phyloP scores from a whole-genome alignment of 2,329 filamentous ascomycete genomes.

The Blumeria hordei region DNA sequence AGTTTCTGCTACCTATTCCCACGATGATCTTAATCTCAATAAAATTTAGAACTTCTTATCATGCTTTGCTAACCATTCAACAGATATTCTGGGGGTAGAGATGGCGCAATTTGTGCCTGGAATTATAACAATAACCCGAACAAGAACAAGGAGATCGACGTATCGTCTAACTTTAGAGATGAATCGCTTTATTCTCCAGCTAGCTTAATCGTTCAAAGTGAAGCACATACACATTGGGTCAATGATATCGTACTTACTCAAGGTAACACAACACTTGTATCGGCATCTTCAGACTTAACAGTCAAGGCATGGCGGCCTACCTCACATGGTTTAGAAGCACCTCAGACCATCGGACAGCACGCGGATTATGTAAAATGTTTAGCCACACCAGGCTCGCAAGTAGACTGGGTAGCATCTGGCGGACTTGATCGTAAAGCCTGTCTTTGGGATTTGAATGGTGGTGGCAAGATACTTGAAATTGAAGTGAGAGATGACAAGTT shows the following conservation, averaged over 20 bases:
- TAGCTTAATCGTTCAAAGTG: conserved; percentile 34
- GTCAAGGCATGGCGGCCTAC: conserved; percentile 60
- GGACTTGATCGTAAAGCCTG: conserved; percentile 81
- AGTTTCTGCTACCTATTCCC: not conserved
- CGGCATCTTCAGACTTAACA: conserved; percentile 49
- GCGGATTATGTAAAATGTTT: conserved; percentile 93
- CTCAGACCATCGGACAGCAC: conserved; percentile 71
- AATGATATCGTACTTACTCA: conserved; percentile 48
- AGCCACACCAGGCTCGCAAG: conserved; percentile 44
- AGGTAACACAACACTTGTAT: conserved; percentile 40
- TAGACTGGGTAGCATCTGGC: conserved; percentile 79
- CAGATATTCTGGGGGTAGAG: conserved; percentile 87
- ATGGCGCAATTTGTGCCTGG: conserved; percentile 93
- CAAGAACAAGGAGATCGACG: conserved; percentile 10
- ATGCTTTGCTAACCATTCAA: conserved; percentile 4
- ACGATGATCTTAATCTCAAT: not conserved
- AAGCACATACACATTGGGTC: conserved; percentile 58
- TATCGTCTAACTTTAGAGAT: conserved; percentile 14
- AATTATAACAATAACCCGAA: conserved; percentile 52
- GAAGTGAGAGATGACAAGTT: conserved; percentile 56
- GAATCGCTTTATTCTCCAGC: conserved; percentile 21
- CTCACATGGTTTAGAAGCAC: conserved; percentile 35
- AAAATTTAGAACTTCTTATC: conserved; percentile 2
- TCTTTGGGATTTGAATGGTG: conserved; percentile 80
- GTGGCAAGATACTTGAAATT: conserved; percentile 67